Evolutionary conservation across 805 yeast species (phyloP).

Genomic region (Wickerhamiella spandovensis): DNA sequence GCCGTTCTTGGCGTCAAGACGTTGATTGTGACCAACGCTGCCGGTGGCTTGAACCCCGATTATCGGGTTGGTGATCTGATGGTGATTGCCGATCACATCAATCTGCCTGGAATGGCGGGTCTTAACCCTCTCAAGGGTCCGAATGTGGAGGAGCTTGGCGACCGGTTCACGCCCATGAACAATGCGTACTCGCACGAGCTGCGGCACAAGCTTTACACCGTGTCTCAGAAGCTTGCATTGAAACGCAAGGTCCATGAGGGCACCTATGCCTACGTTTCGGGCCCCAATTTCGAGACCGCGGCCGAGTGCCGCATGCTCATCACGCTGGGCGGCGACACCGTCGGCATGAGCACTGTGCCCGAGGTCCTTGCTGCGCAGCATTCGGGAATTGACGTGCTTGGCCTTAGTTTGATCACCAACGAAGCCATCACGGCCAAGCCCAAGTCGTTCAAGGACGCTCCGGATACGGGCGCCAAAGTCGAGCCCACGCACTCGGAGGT

Average conservation of each 20-base stretch:
- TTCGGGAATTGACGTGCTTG: constrained; percentile 67
- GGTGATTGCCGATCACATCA: constrained; percentile 81
- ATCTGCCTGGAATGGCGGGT: constrained; percentile 85
- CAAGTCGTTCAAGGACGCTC: constrained; percentile 2
- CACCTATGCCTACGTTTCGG: constrained; percentile 69
- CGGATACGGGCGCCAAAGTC: constrained; percentile 22
- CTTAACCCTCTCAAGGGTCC: constrained; percentile 79
- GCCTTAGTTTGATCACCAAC: constrained; percentile 77
- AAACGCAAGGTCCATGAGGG: constrained; percentile 71
- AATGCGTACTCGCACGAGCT: constrained; percentile 77
- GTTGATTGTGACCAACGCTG: constrained; percentile 86
- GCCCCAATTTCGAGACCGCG: constrained; percentile 87
- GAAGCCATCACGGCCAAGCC: constrained; percentile 44
- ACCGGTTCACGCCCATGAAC: constrained; percentile 74
- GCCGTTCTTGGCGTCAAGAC: constrained; percentile 44
- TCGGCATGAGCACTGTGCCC: constrained; percentile 97
- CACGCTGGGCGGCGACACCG: constrained; percentile 76
- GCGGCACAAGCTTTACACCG: constrained; percentile 45
- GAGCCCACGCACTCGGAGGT: constrained; percentile 89
- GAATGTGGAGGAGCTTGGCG: constrained; percentile 66
- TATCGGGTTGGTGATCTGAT: constrained; percentile 79
- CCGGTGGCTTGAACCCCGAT: constrained; percentile 67
- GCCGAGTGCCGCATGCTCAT: constrained; percentile 77
- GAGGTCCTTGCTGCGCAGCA: constrained; percentile 91
- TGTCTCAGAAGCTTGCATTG: constrained; percentile 37